Evolutionary conservation across 1,284 basidiomycete species (phyloP).

Genomic region (Hypsizygus ulmarius): DNA sequence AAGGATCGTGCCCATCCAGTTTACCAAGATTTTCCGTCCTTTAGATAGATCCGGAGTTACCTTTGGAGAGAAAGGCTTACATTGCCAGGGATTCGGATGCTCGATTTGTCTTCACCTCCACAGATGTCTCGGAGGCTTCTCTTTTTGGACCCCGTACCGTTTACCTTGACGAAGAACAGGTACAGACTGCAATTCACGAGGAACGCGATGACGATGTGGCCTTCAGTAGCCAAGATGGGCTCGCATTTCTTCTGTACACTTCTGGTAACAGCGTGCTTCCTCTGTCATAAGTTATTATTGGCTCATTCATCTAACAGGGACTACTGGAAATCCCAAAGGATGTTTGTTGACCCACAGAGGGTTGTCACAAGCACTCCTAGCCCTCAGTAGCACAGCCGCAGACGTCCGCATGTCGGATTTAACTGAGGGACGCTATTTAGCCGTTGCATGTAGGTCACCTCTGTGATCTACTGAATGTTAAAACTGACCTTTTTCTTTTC

Average conservation of each 20-base stretch:
- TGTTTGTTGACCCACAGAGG: slow-evolving; percentile 50
- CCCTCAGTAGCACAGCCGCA: slow-evolving; percentile 39
- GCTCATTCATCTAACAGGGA: slow-evolving; percentile 31
- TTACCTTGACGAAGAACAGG: slow-evolving; percentile 27
- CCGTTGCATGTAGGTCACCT: slow-evolving; percentile 39
- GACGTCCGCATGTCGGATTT: slow-evolving; percentile 36
- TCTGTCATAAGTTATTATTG: neutral
- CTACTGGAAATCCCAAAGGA: slow-evolving; percentile 56
- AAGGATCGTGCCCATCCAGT: slow-evolving; percentile 3
- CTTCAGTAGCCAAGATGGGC: slow-evolving; percentile 30
- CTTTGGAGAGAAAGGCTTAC: slow-evolving; percentile 45
- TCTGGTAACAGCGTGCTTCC: slow-evolving; percentile 37
- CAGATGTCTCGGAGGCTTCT: slow-evolving; percentile 23
- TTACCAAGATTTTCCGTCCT: neutral
- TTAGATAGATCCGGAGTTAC: slow-evolving; percentile 54
- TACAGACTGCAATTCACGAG: slow-evolving; percentile 26
- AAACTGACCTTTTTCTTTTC: slow-evolving; percentile 3
- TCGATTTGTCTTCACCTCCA: slow-evolving; percentile 40
- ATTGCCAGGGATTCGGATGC: slow-evolving; percentile 46
- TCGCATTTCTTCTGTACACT: slow-evolving; percentile 53
- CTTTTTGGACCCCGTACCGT: slow-evolving; percentile 33
- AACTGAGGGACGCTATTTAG: slow-evolving; percentile 38
- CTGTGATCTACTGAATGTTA: neutral
- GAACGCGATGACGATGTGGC: slow-evolving; percentile 32
- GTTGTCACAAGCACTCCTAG: slow-evolving; percentile 41